Evolutionary conservation across 192 early-diverging fungal genomes (phyloP).

Genomic region (Gigaspora rosea): DNA sequence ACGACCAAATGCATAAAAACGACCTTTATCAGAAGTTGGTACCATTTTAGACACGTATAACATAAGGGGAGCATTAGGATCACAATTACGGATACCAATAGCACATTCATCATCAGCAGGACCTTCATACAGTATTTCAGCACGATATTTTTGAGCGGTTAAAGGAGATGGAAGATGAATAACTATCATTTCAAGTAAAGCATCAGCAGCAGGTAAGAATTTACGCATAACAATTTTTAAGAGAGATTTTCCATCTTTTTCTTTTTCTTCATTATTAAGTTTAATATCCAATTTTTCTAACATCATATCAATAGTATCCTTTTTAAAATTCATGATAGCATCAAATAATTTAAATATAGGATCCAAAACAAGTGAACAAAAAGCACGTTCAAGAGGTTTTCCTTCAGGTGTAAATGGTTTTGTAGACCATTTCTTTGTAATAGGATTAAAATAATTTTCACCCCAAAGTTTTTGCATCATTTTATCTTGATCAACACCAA

Average conservation of each 20-base stretch:
- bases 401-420: constrained; percentile 75
- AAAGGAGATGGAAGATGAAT: constrained; percentile 96
- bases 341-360: constrained; percentile 98
- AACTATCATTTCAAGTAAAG: constrained; percentile 98
- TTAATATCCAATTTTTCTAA: constrained; percentile 85
- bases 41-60: constrained; percentile 99
- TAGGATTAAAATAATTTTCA: constrained; percentile 98
- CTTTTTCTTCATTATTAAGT: constrained; percentile 85
- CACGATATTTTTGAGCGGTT: constrained; percentile 91
- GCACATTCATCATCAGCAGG: constrained; percentile 94
- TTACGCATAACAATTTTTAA: constrained; percentile 97
- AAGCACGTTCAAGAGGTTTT: constrained; percentile 90
- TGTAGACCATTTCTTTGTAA: constrained; percentile 96
- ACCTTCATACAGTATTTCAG: constrained; percentile 94
- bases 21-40: constrained; percentile 97
- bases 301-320: constrained; percentile 76
- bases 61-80: constrained; percentile 96
- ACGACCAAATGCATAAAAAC: constrained; percentile 99
- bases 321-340: constrained; percentile 94
- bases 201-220: constrained; percentile 97
- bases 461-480: constrained; percentile 98
- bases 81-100: constrained; percentile 81
- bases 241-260: constrained; percentile 88
- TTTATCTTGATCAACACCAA: constrained; percentile 93
- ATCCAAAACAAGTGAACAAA: constrained; percentile 95